Percentiles rank a stretch among this genome's conserved stretches.
Evolutionary conservation across 2,329 filamentous ascomycete genomes (phyloP).

Genomic region (Ophiocordyceps camponoti-leonardi): DNA sequence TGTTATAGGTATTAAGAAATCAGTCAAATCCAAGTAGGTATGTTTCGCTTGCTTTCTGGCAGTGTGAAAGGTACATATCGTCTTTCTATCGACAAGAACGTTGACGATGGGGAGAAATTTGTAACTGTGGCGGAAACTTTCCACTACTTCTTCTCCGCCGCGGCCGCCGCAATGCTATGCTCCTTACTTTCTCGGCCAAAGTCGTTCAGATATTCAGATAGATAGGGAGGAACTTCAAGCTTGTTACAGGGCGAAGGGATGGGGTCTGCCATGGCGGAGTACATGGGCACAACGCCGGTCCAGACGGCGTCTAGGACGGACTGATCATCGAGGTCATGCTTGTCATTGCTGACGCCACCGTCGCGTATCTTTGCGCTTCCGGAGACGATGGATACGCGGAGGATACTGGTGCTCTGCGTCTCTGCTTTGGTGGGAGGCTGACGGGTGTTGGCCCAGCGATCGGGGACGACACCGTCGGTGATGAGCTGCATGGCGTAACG

Average conservation of each 20-base stretch:
- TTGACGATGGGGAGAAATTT: too few species aligned
- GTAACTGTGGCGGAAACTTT: too few species aligned
- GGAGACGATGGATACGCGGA: conserved; percentile 1
- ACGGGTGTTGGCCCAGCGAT: conserved; percentile 52
- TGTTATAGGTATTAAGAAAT: too few species aligned
- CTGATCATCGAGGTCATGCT: background rate
- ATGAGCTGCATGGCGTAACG: conserved; percentile 64
- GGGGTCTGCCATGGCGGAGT: conserved; percentile 27
- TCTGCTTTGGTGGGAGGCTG: conserved; percentile 45
- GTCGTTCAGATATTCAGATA: conserved; percentile 25
- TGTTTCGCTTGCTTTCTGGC: too few species aligned
- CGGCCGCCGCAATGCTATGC: conserved; percentile 9
- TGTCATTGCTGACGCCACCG: conserved; percentile 4
- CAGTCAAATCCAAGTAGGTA: too few species aligned
- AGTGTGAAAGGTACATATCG: too few species aligned
- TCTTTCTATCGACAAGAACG: too few species aligned
- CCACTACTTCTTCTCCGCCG: conserved; percentile 5
- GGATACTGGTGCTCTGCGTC: conserved; percentile 1
- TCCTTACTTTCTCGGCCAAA: conserved; percentile 18
- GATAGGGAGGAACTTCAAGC: conserved; percentile 43
- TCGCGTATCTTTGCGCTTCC: conserved; percentile 1
- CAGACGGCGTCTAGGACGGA: background rate
- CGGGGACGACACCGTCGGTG: conserved; percentile 54
- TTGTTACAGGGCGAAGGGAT: conserved; percentile 41
- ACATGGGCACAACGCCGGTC: conserved; percentile 1